phyloP scores from a whole-genome alignment of 2,329 filamentous ascomycete genomes.

The Claviceps monticola region DNA sequence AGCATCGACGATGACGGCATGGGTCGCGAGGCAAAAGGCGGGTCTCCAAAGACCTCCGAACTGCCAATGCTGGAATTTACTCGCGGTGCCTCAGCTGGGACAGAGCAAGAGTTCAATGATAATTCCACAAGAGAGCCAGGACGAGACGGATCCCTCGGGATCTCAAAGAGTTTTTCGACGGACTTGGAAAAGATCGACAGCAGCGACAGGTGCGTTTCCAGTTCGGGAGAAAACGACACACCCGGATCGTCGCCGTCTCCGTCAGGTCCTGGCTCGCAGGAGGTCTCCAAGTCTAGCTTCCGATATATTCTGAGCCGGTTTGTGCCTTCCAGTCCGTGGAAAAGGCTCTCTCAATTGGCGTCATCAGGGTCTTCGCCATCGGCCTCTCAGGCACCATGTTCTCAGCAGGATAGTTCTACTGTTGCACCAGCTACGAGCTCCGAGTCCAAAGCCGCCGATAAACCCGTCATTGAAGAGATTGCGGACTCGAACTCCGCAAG shows the following conservation, averaged over 20 bases:
- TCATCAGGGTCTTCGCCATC: neutral
- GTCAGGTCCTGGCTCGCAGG: neutral
- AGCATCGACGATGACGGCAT: neutral
- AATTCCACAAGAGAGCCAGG: neutral
- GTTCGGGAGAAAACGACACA: neutral
- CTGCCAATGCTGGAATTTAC: neutral
- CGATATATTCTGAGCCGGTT: constrained; percentile 12
- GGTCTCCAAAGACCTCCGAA: neutral
- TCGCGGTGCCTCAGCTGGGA: neutral
- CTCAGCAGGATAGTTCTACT: neutral
- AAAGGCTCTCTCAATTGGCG: constrained; percentile 9
- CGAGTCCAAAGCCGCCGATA: neutral
- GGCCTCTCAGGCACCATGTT: neutral
- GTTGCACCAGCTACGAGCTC: neutral
- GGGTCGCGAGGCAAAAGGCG: neutral
- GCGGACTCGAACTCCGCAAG: neutral
- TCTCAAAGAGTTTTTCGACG: neutral
- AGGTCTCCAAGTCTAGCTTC: constrained; percentile 9
- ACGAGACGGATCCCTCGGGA: neutral
- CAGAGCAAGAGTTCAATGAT: neutral
- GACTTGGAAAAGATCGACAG: neutral
- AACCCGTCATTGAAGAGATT: neutral
- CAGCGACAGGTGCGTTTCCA: neutral
- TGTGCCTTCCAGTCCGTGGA: constrained; percentile 14
- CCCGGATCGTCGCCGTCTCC: neutral